A percentile compares a stretch with the other conserved stretches of the same genome.
phyloP scores from a whole-genome alignment of 2,329 filamentous ascomycete species.

The Fusarium equiseti region DNA sequence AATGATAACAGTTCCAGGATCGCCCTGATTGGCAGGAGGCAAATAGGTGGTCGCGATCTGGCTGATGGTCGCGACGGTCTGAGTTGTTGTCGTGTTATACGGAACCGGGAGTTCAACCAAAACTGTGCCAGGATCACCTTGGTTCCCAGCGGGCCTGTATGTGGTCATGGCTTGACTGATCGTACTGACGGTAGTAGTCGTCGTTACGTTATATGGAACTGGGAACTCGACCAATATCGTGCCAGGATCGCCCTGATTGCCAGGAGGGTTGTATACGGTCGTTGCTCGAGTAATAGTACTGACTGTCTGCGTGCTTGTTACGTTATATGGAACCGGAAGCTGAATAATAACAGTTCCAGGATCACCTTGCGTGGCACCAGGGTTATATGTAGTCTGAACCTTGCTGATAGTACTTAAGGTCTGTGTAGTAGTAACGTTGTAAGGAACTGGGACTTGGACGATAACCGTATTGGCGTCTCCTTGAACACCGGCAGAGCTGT shows the following conservation, averaged over 20 bases:
- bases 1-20: constrained; percentile 16
- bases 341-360: constrained; percentile 22
- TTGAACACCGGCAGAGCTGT: neutral
- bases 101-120: constrained; percentile 15
- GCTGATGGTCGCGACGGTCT: constrained; percentile 5
- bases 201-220: constrained; percentile 4
- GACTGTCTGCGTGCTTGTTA: constrained; percentile 7
- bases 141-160: constrained; percentile 2
- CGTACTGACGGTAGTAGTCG: constrained; percentile 6
- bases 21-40: constrained; percentile 7
- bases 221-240: constrained; percentile 14
- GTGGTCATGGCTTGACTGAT: constrained; percentile 12
- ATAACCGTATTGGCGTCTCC: constrained; percentile 16
- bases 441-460: constrained; percentile 16
- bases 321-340: constrained; percentile 15
- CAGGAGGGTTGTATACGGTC: constrained; percentile 13
- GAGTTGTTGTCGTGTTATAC: constrained; percentile 6
- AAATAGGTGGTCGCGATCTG: constrained; percentile 8
- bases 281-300: constrained; percentile 3
- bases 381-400: constrained; percentile 11
- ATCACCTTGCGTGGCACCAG: constrained; percentile 15
- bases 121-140: constrained; percentile 24
- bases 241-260: constrained; percentile 13
- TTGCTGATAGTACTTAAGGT: constrained; percentile 11
- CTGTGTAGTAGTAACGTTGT: constrained; percentile 18